Evolutionary conservation across 2,329 filamentous ascomycete genomes (phyloP), one percentile per base, ranked within the genome.

Genomic region (Neofusicoccum sp.): DNA sequence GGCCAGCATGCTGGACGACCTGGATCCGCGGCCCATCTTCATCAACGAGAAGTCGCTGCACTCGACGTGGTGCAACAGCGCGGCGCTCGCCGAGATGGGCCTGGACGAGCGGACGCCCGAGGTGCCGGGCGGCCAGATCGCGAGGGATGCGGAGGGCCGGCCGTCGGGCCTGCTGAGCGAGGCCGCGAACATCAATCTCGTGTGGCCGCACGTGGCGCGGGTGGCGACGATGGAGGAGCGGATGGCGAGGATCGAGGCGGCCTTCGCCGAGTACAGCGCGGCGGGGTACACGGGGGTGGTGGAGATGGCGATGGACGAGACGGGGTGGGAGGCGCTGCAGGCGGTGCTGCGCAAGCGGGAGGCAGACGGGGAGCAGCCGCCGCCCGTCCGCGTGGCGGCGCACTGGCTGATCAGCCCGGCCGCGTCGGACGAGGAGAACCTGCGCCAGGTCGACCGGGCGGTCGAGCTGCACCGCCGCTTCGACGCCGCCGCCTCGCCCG

Each of bases 231-330:
- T 83, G 64, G 77, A 80, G 16, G 82, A 85, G 66, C 81, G 84
- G 60, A 71, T 79, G 11, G 75, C 72, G 3, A 79, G 82, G 1
- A 70, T 86, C 31, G 71, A 70, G 49, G 77, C 76, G 0, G 84
- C 83, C 0, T 76, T 86, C 31, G 66, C 73, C 1, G 79, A 80
- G 8, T 86, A 85, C 66, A 80, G 79, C 64, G 73, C 76, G 1
- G 77, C 77, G 0, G 84, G 84, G 3, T 85, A 83, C 67, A 86
- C 84, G 1, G 83, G 84, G 1, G 71, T 84, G 44, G 75, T 86
- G 8, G 84, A 87, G 64, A 85, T 87, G 84, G 84, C 84, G 3
- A 84, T 86, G 82, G 83, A 87, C 66, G 81, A 85, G 61, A 82
- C 80, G 48, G 77, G 75, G 4, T 85, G 83, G 82, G 81, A 82